Base-by-base conservation (phyloP, 2,329 filamentous ascomycete genomes). In the Pseudogymnoascus sp. region DNA sequence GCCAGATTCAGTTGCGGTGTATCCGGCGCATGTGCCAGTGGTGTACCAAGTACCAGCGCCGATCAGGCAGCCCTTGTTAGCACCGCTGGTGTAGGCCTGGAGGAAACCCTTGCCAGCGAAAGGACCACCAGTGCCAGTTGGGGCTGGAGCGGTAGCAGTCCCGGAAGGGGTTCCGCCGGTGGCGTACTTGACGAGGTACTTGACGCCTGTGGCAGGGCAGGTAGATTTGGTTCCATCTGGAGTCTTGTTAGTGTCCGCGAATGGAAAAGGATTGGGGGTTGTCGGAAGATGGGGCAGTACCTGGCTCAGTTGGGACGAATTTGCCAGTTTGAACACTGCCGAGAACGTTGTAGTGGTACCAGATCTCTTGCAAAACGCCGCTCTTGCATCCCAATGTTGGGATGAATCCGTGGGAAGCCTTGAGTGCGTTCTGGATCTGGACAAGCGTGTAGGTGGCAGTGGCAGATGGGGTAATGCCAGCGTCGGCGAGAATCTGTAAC, bases 11-110 rank as follows among this genome's bases (percentile, higher is more conserved):
- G 80, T 74, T 4, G 84, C 84, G 0, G 80, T 84, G 71, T 84
- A 88, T 0, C 82, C 87, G 0, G 87, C 88, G 70, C 87, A 90
- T 0, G 86, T 87, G 1, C 87, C 86, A 1, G 78, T 80, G 0
- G 80, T 79, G 70, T 87, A 90, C 88, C 87, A 91, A 0, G 81
- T 83, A 0, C 88, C 88, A 8, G 75, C 78, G 63, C 81, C 81
- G 70, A 90, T 90, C 64, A 90, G 79, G 68, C 86, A 90, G n/a
- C 88, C 87, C 6, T 77, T 79, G 59, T 76, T 71, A n/a, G 70
- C 70, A 3, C 81, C 79, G 16, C 75, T 72, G 3, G 78, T 76
- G 25, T 78, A 70, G 2, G 87, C 84, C 62, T 85, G 80, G 42
- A 90, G 72, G 67, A 80, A 82, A 0, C 87, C 87, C 33, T 76